Percentiles rank a stretch among this genome's conserved stretches.
Evolutionary conservation across 371 early-diverging fungal genomes (phyloP).

Genomic region (Circinella umbellata): DNA sequence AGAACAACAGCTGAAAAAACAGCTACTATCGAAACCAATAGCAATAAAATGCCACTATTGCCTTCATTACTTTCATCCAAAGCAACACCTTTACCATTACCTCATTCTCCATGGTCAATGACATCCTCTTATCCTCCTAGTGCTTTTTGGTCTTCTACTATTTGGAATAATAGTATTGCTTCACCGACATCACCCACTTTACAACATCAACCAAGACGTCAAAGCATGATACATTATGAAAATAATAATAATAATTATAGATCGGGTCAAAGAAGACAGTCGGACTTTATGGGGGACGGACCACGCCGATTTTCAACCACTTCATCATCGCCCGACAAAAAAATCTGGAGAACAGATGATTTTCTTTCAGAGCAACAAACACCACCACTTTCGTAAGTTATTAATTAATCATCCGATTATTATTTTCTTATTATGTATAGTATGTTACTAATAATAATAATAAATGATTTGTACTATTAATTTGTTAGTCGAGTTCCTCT

Average conservation of each 20-base stretch:
- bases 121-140: not conserved
- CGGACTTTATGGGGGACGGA: slow-evolving; percentile 3
- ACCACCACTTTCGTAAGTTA: not conserved
- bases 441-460: too few relatives aligned
- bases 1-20: too few relatives aligned
- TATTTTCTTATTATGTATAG: not conserved
- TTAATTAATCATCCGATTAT: not conserved
- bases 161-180: not conserved
- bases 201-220: not conserved
- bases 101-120: not conserved
- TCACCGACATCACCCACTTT: not conserved
- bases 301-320: not conserved
- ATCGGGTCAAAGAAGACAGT: not conserved
- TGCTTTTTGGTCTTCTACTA: not conserved
- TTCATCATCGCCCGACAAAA: slow-evolving; percentile 6
- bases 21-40: not conserved
- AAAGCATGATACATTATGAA: not conserved
- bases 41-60: not conserved
- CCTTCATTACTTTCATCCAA: not conserved
- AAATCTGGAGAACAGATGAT: slow-evolving; percentile 2
- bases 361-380: not conserved
- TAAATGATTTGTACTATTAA: not conserved
- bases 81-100: slow-evolving; percentile 3
- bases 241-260: not conserved
- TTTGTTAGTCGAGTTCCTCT: not conserved